These are phyloP conservation scores for Penicillium samsonianum DNA, from an alignment of 495 filamentous ascomycete species.

Conservation along the genomic window DNA sequence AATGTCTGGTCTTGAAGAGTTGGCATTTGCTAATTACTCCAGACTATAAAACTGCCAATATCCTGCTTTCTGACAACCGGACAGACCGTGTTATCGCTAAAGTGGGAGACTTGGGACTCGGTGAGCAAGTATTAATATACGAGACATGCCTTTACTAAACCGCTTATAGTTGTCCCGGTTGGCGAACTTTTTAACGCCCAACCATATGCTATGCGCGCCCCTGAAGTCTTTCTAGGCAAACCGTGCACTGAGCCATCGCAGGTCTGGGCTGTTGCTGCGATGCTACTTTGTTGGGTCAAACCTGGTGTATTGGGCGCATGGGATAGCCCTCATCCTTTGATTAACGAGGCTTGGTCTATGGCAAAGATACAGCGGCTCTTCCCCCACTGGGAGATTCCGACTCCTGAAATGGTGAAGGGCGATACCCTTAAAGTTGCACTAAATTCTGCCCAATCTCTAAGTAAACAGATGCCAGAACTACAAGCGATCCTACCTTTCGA, in stretches of 20 bases:
- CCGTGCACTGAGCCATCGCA: background rate
- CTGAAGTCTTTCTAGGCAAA: background rate
- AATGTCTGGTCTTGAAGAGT: background rate
- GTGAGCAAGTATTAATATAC: background rate
- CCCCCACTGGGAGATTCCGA: background rate
- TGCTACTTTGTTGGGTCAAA: constrained; percentile 2
- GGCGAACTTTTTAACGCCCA: background rate
- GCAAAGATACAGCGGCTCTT: background rate
- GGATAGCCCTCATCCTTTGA: background rate
- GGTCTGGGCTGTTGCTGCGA: constrained; percentile 4
- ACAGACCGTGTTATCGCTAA: background rate
- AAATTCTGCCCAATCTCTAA: background rate
- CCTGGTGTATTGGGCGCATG: background rate
- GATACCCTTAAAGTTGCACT: background rate
- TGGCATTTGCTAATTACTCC: background rate
- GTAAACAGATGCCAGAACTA: background rate
- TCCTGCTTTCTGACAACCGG: background rate
- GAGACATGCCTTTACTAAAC: background rate
- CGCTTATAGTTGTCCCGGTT: background rate
- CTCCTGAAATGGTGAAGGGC: background rate
- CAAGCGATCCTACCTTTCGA: background rate
- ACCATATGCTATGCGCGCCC: constrained; percentile 2
- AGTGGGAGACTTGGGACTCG: background rate
- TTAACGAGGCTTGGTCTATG: background rate
- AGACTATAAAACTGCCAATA: background rate